phyloP scores from a whole-genome alignment of 805 yeast species.

The Saccharomyces eubayanus region DNA sequence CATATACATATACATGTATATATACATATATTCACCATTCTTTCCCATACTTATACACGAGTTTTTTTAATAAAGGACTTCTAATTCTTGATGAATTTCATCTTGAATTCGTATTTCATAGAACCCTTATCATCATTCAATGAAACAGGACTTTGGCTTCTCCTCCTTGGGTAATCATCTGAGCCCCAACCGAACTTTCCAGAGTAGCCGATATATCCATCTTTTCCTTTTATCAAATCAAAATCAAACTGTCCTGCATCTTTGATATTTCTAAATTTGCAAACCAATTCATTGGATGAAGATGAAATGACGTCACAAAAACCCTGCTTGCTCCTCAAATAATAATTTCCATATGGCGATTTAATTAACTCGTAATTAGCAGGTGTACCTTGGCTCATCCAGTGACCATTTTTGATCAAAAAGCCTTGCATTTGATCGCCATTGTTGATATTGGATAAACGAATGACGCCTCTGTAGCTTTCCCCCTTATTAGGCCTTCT shows the following conservation, averaged over 20 bases:
- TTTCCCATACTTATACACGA: background rate
- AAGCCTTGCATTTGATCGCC: conserved; percentile 34
- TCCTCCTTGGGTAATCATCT: conserved; percentile 35
- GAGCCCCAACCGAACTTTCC: conserved; percentile 59
- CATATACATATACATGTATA: background rate
- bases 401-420: conserved; percentile 74
- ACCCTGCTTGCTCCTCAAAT: conserved; percentile 63
- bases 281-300: conserved; percentile 25
- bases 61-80: background rate
- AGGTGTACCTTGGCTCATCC: conserved; percentile 77
- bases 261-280: conserved; percentile 25
- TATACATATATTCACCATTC: background rate
- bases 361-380: conserved; percentile 59
- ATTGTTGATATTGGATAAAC: conserved; percentile 22
- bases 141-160: conserved; percentile 41
- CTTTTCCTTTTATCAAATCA: conserved; percentile 29
- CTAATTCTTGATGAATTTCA: conserved; percentile 26
- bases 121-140: conserved; percentile 29
- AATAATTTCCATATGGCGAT: conserved; percentile 65
- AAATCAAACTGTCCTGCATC: conserved; percentile 51
- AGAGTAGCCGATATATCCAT: conserved; percentile 46
- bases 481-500: conserved; percentile 23
- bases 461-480: conserved; percentile 6
- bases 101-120: conserved; percentile 30
- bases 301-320: conserved; percentile 45